Base-by-base conservation (phyloP, 78 protist genomes). In the Emiliania huxleyi region DNA sequence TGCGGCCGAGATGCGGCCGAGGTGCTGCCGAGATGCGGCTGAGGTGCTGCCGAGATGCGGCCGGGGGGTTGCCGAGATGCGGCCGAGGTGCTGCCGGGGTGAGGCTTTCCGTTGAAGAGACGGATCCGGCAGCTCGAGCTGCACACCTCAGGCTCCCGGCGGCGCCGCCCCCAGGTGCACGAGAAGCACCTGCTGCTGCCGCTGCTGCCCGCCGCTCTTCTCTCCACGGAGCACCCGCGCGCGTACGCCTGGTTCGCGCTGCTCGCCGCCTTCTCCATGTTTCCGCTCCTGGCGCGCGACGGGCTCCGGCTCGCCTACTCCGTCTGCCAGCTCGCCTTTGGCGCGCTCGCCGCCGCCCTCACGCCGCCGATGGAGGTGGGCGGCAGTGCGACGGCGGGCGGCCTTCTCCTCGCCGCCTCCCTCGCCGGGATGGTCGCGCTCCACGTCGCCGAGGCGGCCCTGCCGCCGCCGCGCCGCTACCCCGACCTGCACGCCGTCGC, bases 101-200 rank as follows among this genome's bases (percentile, higher is more conserved):
- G n/a, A n/a, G n/a, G n/a, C n/a, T n/a, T n/a, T n/a, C n/a, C n/a
- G n/a, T n/a, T n/a, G n/a, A n/a, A n/a, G n/a, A n/a, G n/a, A n/a
- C n/a, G n/a, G n/a, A n/a, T n/a, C n/a, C n/a, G n/a, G n/a, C n/a
- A n/a, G n/a, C n/a, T n/a, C n/a, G n/a, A n/a, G n/a, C n/a, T n/a
- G n/a, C n/a, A n/a, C n/a, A n/a, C n/a, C n/a, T n/a, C n/a, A n/a
- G n/a, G n/a, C n/a, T n/a, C n/a, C n/a, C n/a, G n/a, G n/a, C n/a
- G n/a, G n/a, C n/a, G n/a, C n/a, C n/a, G n/a, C n/a, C n/a, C n/a
- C n/a, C n/a, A n/a, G 35, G 99, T 98, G 46, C 99, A 98, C 92
- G 99, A 98, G 88, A 98, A 98, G 94, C 91, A 95, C 19, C 90
- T 98, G 19, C 62, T 98, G 35, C 42, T 98, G 12, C 98, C 96